Conservation (phyloP, 495 filamentous ascomycete genomes). For the Lasiosphaeria miniovina region DNA sequence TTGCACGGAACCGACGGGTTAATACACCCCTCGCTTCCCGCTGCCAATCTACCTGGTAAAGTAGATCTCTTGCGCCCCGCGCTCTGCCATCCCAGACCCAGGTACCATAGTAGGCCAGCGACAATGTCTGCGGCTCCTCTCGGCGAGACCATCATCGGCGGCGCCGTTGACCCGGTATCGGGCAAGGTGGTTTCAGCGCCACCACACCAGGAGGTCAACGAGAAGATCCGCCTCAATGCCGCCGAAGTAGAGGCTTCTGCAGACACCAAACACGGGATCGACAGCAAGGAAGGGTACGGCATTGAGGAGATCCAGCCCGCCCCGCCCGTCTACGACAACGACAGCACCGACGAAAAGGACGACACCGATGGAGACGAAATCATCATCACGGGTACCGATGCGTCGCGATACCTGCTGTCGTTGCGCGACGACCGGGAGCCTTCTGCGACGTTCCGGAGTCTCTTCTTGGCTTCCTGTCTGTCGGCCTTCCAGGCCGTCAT, state of each 20-base stretch:
- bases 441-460: slow-evolving; percentile 44
- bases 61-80: background rate
- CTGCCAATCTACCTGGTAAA: background rate
- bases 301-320: slow-evolving; percentile 11
- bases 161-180: slow-evolving; percentile 16
- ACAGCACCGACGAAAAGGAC: slow-evolving; percentile 29
- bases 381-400: slow-evolving; percentile 28
- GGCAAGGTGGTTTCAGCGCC: slow-evolving; percentile 16
- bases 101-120: background rate
- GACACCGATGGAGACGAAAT: slow-evolving; percentile 26
- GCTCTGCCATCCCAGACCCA: too few relatives aligned
- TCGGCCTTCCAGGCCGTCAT: slow-evolving; percentile 49
- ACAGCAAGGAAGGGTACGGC: background rate
- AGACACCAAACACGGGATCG: background rate
- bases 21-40: too few relatives aligned
- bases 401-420: slow-evolving; percentile 33
- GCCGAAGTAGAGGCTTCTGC: background rate
- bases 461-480: slow-evolving; percentile 43
- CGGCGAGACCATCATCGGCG: slow-evolving; percentile 11
- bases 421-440: slow-evolving; percentile 46
- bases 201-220: slow-evolving; percentile 16
- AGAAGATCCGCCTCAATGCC: slow-evolving; percentile 15
- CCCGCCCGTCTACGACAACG: slow-evolving; percentile 7
- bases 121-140: background rate
- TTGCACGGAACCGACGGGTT: too few relatives aligned